A percentile compares a stretch with the other conserved stretches of the same genome.
Conservation (phyloP, 2,329 filamentous ascomycete genomes). For the Emericellopsis cladophorae region DNA sequence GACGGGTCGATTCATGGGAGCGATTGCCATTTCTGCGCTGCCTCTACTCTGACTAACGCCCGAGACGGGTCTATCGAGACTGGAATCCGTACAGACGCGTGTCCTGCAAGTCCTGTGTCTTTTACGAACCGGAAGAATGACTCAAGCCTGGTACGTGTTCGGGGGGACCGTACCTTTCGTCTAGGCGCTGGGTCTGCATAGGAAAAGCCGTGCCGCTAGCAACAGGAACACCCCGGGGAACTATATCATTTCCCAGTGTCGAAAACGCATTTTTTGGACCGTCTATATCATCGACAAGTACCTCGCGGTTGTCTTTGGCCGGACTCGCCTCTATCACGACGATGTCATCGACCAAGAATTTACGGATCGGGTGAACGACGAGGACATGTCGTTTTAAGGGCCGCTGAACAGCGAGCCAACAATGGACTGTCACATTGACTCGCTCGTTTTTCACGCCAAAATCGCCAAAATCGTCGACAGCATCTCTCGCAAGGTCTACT, state of each 20-base stretch:
- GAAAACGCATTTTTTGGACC: slow-evolving; percentile 46
- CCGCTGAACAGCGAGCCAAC: slow-evolving; percentile 12
- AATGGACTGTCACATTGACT: slow-evolving; percentile 33
- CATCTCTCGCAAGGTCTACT: slow-evolving; percentile 23
- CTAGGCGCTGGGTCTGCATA: slow-evolving; percentile 8
- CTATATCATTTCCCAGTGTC: slow-evolving; percentile 33
- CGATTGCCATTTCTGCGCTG: slow-evolving; percentile 12
- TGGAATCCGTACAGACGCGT: slow-evolving; percentile 10
- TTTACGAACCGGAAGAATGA: slow-evolving; percentile 9
- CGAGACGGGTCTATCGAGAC: slow-evolving; percentile 11
- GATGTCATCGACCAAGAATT: slow-evolving; percentile 49
- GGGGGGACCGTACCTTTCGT: slow-evolving; percentile 9
- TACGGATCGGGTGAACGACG: slow-evolving; percentile 40
- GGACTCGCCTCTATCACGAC: slow-evolving; percentile 46
- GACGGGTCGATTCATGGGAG: slow-evolving; percentile 6
- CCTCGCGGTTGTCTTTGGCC: slow-evolving; percentile 46
- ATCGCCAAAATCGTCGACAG: slow-evolving; percentile 22
- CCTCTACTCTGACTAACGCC: slow-evolving; percentile 8
- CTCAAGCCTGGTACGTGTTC: slow-evolving; percentile 12
- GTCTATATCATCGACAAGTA: slow-evolving; percentile 50
- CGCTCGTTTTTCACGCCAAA: slow-evolving; percentile 29
- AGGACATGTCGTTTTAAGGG: slow-evolving; percentile 34
- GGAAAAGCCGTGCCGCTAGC: slow-evolving; percentile 4
- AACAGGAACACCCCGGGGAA: slow-evolving; percentile 10
- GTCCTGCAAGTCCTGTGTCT: slow-evolving; percentile 10